Conservation (phyloP, 495 filamentous ascomycete species). For the Podospora pseudoanserina region DNA sequence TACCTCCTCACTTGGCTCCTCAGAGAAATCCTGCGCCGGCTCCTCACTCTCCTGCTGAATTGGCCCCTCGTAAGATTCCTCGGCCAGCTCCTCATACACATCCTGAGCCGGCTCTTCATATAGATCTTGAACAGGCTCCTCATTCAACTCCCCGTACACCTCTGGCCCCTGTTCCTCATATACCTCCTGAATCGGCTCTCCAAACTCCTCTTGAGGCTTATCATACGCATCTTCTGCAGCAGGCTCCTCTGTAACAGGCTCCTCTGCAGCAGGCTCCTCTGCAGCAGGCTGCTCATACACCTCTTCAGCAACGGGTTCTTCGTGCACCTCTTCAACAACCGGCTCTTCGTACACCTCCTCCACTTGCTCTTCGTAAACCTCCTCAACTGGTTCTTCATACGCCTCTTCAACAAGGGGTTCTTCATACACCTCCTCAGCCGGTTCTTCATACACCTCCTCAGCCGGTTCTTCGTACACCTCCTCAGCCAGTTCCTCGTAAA, state of each 20-base stretch:
- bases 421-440: not conserved
- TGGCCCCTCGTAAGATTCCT: not conserved
- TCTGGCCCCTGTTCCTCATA: not conserved
- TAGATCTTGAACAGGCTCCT: not conserved
- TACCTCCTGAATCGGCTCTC: not conserved
- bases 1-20: conserved; percentile 1
- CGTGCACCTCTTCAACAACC: not conserved
- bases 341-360: not conserved
- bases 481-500: not conserved
- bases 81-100: not conserved
- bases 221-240: conserved; percentile 3
- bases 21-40: not conserved
- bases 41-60: conserved; percentile 1
- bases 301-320: not conserved
- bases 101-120: not conserved
- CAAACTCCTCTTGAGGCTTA: not conserved
- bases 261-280: not conserved
- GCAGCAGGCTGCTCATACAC: not conserved
- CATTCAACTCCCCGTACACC: not conserved
- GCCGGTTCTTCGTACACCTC: not conserved
- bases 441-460: not conserved
- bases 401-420: not conserved
- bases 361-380: not conserved
- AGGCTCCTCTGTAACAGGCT: not conserved
- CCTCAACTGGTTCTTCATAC: not conserved